Evolutionary conservation across 2,329 filamentous ascomycete species (phyloP).

Genomic region (Aureobasidium musti): DNA sequence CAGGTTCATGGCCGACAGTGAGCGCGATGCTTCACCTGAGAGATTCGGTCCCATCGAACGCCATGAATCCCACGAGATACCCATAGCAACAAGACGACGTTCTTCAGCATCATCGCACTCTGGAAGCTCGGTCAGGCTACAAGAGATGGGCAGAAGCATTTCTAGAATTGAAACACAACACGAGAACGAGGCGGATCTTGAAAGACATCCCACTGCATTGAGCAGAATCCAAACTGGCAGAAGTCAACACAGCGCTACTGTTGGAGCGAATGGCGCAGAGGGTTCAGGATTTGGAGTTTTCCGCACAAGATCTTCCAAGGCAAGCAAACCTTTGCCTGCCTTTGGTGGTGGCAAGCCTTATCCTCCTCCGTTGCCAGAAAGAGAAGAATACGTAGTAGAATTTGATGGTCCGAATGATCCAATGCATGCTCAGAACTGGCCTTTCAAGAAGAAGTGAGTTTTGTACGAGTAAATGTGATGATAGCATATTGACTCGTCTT

Average conservation of each 20-base stretch:
- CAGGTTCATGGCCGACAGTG: slow-evolving; percentile 56
- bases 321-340: slow-evolving; percentile 62
- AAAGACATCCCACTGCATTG: slow-evolving; percentile 68
- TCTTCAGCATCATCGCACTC: slow-evolving; percentile 55
- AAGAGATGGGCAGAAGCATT: slow-evolving; percentile 52
- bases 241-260: slow-evolving; percentile 70
- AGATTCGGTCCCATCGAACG: slow-evolving; percentile 37
- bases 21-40: slow-evolving; percentile 56
- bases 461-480: background rate
- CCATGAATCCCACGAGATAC: slow-evolving; percentile 23
- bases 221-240: slow-evolving; percentile 70
- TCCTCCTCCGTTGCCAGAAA: slow-evolving; percentile 67
- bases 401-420: slow-evolving; percentile 75
- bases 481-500: background rate
- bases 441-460: slow-evolving; percentile 70
- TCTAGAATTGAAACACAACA: slow-evolving; percentile 64
- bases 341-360: slow-evolving; percentile 76
- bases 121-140: slow-evolving; percentile 55
- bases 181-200: slow-evolving; percentile 57
- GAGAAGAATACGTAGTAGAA: slow-evolving; percentile 76
- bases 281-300: slow-evolving; percentile 30
- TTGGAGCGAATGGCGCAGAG: slow-evolving; percentile 52
- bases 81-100: slow-evolving; percentile 23
- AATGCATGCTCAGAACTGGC: slow-evolving; percentile 86
- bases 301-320: slow-evolving; percentile 48